Evolutionary conservation across 1,284 basidiomycete species (phyloP).

Genomic region (Somion occarium): DNA sequence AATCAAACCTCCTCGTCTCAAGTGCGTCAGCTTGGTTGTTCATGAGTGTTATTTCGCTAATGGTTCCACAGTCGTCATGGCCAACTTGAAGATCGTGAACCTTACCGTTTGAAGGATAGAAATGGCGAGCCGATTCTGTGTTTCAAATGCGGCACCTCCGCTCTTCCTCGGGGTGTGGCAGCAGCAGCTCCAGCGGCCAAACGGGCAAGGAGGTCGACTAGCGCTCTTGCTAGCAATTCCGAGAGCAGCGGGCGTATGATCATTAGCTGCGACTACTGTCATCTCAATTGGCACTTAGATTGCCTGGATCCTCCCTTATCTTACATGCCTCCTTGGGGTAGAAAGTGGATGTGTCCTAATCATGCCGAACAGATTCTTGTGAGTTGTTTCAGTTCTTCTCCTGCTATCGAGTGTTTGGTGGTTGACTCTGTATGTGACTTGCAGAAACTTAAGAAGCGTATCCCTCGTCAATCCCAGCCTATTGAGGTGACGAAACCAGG

Average conservation of each 20-base stretch:
- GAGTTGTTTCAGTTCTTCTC: slow-evolving; percentile 22
- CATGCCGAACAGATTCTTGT: slow-evolving; percentile 83
- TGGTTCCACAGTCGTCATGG: slow-evolving; percentile 71
- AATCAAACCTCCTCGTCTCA: slow-evolving; percentile 70
- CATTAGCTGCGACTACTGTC: slow-evolving; percentile 94
- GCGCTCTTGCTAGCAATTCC: slow-evolving; percentile 15
- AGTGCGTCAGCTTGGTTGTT: slow-evolving; percentile 47
- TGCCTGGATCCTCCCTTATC: slow-evolving; percentile 90
- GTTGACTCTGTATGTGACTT: not conserved
- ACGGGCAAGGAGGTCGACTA: slow-evolving; percentile 42
- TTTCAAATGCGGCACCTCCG: slow-evolving; percentile 83
- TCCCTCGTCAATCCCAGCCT: slow-evolving; percentile 65
- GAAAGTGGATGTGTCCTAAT: slow-evolving; percentile 99
- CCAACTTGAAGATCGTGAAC: slow-evolving; percentile 88
- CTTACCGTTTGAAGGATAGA: slow-evolving; percentile 82
- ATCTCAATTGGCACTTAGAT: slow-evolving; percentile 95
- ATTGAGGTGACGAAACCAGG: slow-evolving; percentile 69
- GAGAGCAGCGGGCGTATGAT: slow-evolving; percentile 65
- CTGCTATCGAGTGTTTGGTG: not conserved
- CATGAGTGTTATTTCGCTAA: slow-evolving; percentile 13
- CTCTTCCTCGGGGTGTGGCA: slow-evolving; percentile 48
- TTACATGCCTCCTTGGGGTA: slow-evolving; percentile 79
- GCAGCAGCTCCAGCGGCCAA: slow-evolving; percentile 50
- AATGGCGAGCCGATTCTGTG: slow-evolving; percentile 82
- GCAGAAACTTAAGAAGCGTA: slow-evolving; percentile 71